phyloP scores from a whole-genome alignment of 257 asterid genomes.

The Penstemon newberryi region DNA sequence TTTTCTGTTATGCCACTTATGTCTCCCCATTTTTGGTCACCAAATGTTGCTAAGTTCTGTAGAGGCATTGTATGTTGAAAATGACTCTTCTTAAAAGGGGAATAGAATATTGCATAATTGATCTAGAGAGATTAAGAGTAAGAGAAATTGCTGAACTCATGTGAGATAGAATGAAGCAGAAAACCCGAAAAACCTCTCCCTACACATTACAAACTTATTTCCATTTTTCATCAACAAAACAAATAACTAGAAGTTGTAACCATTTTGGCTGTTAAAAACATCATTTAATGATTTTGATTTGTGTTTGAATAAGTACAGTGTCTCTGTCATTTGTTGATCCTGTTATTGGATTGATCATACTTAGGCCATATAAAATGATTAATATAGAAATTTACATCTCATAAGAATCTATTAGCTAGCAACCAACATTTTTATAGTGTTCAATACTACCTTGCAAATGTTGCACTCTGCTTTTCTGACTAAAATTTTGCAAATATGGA shows the following conservation, averaged over 20 bases:
- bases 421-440: neutral
- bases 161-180: neutral
- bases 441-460: slow-evolving; percentile 4
- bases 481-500: neutral
- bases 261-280: slow-evolving; percentile 4
- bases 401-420: neutral
- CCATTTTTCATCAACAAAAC: neutral
- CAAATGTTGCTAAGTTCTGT: too few species aligned
- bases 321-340: slow-evolving; percentile 4
- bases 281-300: slow-evolving; percentile 7
- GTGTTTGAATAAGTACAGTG: neutral
- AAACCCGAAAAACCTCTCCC: neutral
- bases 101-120: neutral
- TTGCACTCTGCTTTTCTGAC: neutral
- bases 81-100: neutral
- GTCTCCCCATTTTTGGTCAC: too few species aligned
- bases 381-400: neutral
- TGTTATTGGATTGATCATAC: neutral
- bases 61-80: neutral
- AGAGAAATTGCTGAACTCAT: slow-evolving; percentile 18
- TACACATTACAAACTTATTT: neutral
- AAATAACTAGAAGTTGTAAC: neutral
- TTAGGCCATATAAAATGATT: too few species aligned
- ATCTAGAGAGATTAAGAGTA: slow-evolving; percentile 3
- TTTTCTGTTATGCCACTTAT: too few species aligned